Evolutionary conservation across 2,329 filamentous ascomycete genomes (phyloP), one percentile per base, ranked within the genome.

Genomic region (Rachicladosporium sp.): DNA sequence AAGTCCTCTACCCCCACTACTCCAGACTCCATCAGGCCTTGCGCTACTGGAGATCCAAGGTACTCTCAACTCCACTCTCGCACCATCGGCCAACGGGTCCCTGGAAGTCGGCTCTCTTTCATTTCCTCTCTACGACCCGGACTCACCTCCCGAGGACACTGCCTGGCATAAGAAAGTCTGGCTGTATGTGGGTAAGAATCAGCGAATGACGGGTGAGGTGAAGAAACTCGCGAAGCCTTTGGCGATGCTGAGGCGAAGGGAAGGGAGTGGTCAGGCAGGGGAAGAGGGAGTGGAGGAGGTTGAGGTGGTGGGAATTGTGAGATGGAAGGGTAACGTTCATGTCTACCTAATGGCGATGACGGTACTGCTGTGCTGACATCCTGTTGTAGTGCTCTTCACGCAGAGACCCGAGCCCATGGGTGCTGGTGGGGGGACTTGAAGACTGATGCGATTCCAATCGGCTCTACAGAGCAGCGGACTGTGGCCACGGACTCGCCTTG

Each of bases 1-100:
- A 43, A 76, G 74, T 50, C 78, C 83, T 3, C 74, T 96, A 4
- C 91, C 91, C 1, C 61, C 73, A n/a, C 70, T 94, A 46, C 74
- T 96, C 10, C 83, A 88, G 51, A 95, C 89, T 1, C 91, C 91
- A 1, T 79, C 82, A 0, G 91, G 91, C 37, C 74, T 95, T 31
- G 89, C 89, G 11, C 70, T 98, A 34, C 69, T 98, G 42, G 91
- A 96, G 64, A 75, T 98, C 10, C 91, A 98, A 67, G 91, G 88
- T 45, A 85, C 77, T 10, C 80, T 98, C 63, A 89, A 93, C 60
- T 68, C 87, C 79, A 85, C 6, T 46, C 35, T 47, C 4, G 35
- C 63, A 2, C 42, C 36, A 10, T 44, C 35, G 36, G 42, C 31
- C 38, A 36, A 33, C 27, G 13, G 15, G 7, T 38, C 34, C 13